Percentiles rank a stretch among this genome's conserved stretches.
These are phyloP conservation scores for Pseudocercospora cruenta DNA, from an alignment of 2,329 filamentous ascomycete species.

Conservation along the genomic window DNA sequence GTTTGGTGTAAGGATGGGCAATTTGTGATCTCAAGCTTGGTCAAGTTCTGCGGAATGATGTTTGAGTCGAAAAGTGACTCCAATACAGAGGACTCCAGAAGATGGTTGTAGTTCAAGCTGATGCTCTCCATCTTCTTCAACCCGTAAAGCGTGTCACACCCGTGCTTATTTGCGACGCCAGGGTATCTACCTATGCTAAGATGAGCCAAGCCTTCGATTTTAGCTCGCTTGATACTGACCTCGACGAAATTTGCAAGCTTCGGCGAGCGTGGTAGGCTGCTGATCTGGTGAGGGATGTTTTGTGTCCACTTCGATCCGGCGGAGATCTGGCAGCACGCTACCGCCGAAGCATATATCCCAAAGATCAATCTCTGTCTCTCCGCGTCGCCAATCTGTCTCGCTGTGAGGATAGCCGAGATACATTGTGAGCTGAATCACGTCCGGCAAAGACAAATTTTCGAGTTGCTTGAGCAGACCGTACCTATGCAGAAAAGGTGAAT, in stretches of 20 bases:
- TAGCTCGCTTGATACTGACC: not conserved
- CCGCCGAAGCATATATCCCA: conserved; percentile 29
- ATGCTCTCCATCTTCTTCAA: conserved; percentile 26
- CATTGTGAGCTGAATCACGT: conserved; percentile 21
- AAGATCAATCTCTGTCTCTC: not conserved
- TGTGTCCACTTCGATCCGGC: conserved; percentile 18
- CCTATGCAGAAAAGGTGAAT: conserved; percentile 21
- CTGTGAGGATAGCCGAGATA: not conserved
- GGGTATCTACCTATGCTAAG: not conserved
- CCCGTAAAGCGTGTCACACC: conserved; percentile 15
- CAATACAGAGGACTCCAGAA: conserved; percentile 12
- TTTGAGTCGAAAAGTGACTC: conserved; percentile 22
- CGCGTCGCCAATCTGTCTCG: not conserved
- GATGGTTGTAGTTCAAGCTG: conserved; percentile 15
- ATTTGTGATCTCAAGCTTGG: conserved; percentile 27
- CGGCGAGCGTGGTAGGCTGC: conserved; percentile 3
- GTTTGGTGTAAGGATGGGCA: conserved; percentile 21
- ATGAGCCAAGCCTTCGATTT: not conserved
- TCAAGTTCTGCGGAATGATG: conserved; percentile 26
- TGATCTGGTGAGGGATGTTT: not conserved
- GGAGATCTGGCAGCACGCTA: conserved; percentile 24
- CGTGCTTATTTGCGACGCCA: not conserved
- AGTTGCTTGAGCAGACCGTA: conserved; percentile 17
- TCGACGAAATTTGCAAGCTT: not conserved
- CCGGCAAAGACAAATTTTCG: conserved; percentile 18